Percentiles rank a stretch among this genome's conserved stretches.
Evolutionary conservation across 192 early-diverging fungal species (phyloP).

Genomic region (Pilaira anomala): DNA sequence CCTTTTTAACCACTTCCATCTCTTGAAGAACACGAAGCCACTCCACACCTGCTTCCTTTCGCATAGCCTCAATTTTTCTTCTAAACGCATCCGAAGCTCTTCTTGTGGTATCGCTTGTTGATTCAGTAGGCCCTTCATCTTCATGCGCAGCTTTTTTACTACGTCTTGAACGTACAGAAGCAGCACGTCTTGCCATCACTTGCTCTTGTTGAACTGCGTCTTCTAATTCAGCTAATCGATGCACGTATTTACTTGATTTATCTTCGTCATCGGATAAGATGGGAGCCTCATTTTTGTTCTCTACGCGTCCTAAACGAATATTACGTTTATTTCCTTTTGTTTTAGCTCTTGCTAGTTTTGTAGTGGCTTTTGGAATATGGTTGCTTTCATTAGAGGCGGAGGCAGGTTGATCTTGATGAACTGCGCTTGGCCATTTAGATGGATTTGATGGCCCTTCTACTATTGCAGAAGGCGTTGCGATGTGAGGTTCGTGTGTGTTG

Average conservation of each 20-base stretch:
- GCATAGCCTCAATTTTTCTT: slow-evolving; percentile 48
- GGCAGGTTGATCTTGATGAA: not conserved
- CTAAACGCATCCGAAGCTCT: slow-evolving; percentile 36
- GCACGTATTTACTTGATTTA: slow-evolving; percentile 6
- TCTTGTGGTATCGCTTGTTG: slow-evolving; percentile 8
- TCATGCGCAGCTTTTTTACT: slow-evolving; percentile 12
- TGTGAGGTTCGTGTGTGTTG: not conserved
- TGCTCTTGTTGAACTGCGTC: slow-evolving; percentile 19
- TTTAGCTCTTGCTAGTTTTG: slow-evolving; percentile 5
- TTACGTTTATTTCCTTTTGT: slow-evolving; percentile 29
- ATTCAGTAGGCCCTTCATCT: slow-evolving; percentile 1
- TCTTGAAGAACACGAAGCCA: slow-evolving; percentile 54
- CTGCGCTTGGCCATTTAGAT: slow-evolving; percentile 4
- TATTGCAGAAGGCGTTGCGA: slow-evolving; percentile 3
- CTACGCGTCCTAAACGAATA: slow-evolving; percentile 21
- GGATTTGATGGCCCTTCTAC: not conserved
- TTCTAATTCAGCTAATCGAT: slow-evolving; percentile 12
- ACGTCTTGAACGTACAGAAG: slow-evolving; percentile 18
- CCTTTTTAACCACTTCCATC: slow-evolving; percentile 34
- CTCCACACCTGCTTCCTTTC: slow-evolving; percentile 48
- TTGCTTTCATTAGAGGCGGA: not conserved
- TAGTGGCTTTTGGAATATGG: slow-evolving; percentile 14
- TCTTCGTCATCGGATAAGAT: not conserved
- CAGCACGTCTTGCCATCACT: slow-evolving; percentile 5
- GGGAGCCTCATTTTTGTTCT: slow-evolving; percentile 13